A percentile compares a stretch with the other conserved stretches of the same genome.
Conservation (phyloP, 768 basidiomycete genomes). For the Hygrophoropsis aurantiaca region DNA sequence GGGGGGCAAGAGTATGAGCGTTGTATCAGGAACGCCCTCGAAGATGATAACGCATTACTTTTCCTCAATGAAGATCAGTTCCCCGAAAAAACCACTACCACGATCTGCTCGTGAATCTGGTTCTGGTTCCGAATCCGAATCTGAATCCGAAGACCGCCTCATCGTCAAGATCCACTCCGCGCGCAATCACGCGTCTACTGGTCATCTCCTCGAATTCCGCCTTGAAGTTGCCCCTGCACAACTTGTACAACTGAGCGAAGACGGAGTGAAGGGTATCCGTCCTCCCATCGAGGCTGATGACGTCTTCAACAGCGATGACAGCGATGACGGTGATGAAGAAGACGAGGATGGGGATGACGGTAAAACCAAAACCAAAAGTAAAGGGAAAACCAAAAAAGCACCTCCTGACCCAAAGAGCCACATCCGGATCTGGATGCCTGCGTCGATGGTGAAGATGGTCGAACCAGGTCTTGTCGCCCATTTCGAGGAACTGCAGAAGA, state of each 20-base stretch:
- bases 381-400: constrained; percentile 37
- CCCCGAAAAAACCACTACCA: constrained; percentile 8
- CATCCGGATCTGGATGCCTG: constrained; percentile 80
- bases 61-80: constrained; percentile 42
- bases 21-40: constrained; percentile 42
- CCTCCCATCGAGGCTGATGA: constrained; percentile 41
- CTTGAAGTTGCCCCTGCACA: constrained; percentile 70
- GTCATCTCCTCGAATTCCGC: constrained; percentile 74
- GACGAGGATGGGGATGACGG: constrained; percentile 28
- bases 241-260: constrained; percentile 64
- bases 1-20: constrained; percentile 18
- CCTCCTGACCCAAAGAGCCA: constrained; percentile 51
- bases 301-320: constrained; percentile 52
- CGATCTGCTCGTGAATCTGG: not conserved
- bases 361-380: constrained; percentile 22
- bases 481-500: constrained; percentile 51
- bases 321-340: constrained; percentile 46
- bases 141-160: constrained; percentile 6
- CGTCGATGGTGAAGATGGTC: constrained; percentile 68
- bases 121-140: constrained; percentile 9
- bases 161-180: constrained; percentile 53
- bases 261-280: constrained; percentile 65
- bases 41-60: constrained; percentile 59
- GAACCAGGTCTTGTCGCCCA: constrained; percentile 64
- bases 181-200: constrained; percentile 70